Base-by-base conservation (phyloP, 1,284 basidiomycete species). In the Rhodotorula sp. region DNA sequence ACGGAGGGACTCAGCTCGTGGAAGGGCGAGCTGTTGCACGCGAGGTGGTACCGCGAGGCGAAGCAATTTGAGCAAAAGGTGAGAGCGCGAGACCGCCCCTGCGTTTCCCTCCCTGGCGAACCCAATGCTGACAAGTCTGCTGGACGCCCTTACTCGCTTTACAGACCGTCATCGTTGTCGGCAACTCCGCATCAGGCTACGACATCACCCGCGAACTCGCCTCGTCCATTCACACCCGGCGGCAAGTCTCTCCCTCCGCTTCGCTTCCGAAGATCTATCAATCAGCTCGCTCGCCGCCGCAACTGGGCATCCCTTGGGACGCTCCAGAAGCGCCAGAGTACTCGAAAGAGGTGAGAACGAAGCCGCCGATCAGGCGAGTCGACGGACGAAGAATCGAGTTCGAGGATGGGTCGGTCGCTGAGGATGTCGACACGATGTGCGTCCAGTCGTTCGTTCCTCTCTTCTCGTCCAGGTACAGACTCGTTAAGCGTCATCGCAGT, bases 201-300 rank as follows among this genome's bases (percentile, higher is more conserved):
- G 84, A 85, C 70, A 81, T 85, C 34, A 80, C 82, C 0, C 78
- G 84, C n/a, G 83, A 84, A 64, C 74, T 85, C 11, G 82, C 80
- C 10, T 54, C 67, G 11, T 75, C 79, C 29, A 80, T 82, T 59
- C 53, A 79, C 34, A 61, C 69, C 7, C 69, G 66, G 11, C 66
- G 70, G 4, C 53, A 60, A 30, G 52, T 7, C 4, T 53, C 46
- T 17, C 24, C 39, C n/a, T 24, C 27, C 0, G 20, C 19, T 1
- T 3, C 51, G 15, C 55, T 64, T 1, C 67, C 65, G 49, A 39
- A 57, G n/a, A 76, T 82, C 44, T 81, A 80, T 67, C 79, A 81
- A 47, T 79, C 79, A 0, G 70, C 76, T 4, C 49, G 77, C 17
- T 71, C 71, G 62, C 76, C 51, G 55, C 71, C 59, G 24, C 47